Base-by-base conservation (phyloP, 2,329 filamentous ascomycete species). In the Fusarium sp. region DNA sequence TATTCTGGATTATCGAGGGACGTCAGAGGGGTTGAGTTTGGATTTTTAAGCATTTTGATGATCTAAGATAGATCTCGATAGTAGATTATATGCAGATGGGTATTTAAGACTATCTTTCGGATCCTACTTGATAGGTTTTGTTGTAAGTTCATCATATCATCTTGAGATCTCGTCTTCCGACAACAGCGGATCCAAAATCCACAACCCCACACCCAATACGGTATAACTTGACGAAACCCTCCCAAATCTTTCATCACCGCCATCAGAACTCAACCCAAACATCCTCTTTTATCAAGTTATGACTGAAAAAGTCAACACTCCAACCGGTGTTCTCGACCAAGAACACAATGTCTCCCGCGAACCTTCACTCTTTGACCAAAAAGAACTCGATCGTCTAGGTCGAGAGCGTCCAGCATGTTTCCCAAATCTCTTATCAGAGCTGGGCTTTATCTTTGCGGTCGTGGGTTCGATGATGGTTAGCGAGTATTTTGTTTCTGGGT, bases 401-500 rank as follows among this genome's bases (percentile, higher is more conserved):
- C 86, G 90, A 60, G 84, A 90, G 75, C 84, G 91, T 7, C 91
- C 91, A 4, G 81, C 84, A 8, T 81, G 82, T 42, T 91, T 93
- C 76, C 78, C 79, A 14, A 85, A 84, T 4, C 77, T 82, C 52
- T 84, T 85, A 80, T 80, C 86, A n/a, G 91, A 93, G 75, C 68
- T 89, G 8, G 85, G 86, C 27, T 93, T 93, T 76, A 86, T 90
- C 76, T 87, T 89, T 72, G 88, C 88, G 1, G 83, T 92, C 25
- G 81, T 91, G 17, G 86, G 88, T 68, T 91, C 89, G 49, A 90
- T 91, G 82, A 86, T 91, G 68, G 84, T 92, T 75, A 85, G 87
- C 73, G 93, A 95, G 82, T 95, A 91, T 80, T 92, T 92, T 77
- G 88, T 95, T 55, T 92, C 91, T 50, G 94, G 94, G 36, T 96